A percentile compares a stretch with the other conserved stretches of the same genome.
Evolutionary conservation across 2,329 filamentous ascomycete genomes (phyloP).

Genomic region (Leptodontidium sp.): DNA sequence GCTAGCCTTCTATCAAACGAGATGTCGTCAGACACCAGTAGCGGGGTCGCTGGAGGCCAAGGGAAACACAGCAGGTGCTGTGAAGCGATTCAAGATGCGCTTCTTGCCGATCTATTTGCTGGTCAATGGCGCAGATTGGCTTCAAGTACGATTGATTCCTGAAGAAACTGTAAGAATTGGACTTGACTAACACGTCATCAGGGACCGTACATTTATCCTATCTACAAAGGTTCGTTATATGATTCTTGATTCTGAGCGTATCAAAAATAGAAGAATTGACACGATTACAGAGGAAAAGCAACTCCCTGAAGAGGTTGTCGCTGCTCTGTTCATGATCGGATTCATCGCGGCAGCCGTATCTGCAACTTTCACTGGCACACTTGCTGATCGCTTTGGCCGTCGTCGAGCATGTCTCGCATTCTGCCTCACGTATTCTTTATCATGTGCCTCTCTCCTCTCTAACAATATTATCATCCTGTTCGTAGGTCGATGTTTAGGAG

Average conservation of each 20-base stretch:
- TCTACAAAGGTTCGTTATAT: constrained; percentile 40
- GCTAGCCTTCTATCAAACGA: constrained; percentile 23
- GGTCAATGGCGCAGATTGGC: constrained; percentile 59
- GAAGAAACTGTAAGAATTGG: not conserved
- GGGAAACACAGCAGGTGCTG: constrained; percentile 23
- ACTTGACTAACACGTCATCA: constrained; percentile 8
- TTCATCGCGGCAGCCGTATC: constrained; percentile 41
- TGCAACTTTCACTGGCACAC: constrained; percentile 39
- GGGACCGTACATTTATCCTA: constrained; percentile 42
- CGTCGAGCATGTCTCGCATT: constrained; percentile 60
- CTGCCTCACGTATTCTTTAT: constrained; percentile 60
- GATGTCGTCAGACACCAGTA: constrained; percentile 17
- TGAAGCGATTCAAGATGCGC: constrained; percentile 37
- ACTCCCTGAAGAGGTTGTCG: constrained; percentile 39
- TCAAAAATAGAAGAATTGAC: not conserved
- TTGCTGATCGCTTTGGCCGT: constrained; percentile 47
- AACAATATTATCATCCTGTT: constrained; percentile 55
- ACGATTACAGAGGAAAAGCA: constrained; percentile 36
- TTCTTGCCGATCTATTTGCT: constrained; percentile 56
- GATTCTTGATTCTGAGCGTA: not conserved
- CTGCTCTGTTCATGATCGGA: constrained; percentile 39
- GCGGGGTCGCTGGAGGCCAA: constrained; percentile 16
- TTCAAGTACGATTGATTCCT: constrained; percentile 49
- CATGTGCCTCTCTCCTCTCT: constrained; percentile 59
- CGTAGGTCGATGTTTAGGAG: constrained; percentile 60